Conservation (phyloP, 202 grass and related monocot genomes). For the Zizania palustris region DNA sequence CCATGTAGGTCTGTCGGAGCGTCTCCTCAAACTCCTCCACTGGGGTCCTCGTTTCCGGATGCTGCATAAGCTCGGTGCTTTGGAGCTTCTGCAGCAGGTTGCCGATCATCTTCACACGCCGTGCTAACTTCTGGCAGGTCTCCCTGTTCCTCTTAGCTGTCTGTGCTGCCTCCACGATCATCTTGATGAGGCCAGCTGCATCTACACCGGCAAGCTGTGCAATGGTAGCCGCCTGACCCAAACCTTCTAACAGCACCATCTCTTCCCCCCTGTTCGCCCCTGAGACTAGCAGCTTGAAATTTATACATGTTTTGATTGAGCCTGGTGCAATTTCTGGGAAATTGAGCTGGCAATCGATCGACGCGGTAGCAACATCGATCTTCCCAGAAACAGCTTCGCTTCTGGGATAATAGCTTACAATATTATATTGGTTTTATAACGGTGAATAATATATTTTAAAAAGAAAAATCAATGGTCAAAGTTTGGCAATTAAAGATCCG, state of each 20-base stretch:
- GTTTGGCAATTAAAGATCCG: too few relatives aligned
- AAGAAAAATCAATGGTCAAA: too few relatives aligned
- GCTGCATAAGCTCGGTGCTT: constrained; percentile 39
- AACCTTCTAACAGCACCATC: constrained; percentile 12
- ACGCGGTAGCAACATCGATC: too few relatives aligned
- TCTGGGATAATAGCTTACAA: too few relatives aligned
- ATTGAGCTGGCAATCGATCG: too few relatives aligned
- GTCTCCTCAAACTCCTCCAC: constrained; percentile 43
- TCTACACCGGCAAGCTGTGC: constrained; percentile 41
- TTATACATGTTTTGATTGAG: too few relatives aligned
- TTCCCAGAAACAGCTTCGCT: too few relatives aligned
- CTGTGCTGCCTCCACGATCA: constrained; percentile 37
- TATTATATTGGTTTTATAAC: too few relatives aligned
- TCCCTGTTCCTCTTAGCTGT: constrained; percentile 43
- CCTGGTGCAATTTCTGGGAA: too few relatives aligned
- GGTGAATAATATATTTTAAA: too few relatives aligned
- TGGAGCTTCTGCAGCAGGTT: constrained; percentile 29
- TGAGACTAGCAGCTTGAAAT: too few relatives aligned
- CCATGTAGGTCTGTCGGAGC: constrained; percentile 19
- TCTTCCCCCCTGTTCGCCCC: neutral
- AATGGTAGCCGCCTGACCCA: constrained; percentile 36
- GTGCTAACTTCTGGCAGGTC: constrained; percentile 42
- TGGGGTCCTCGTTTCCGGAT: constrained; percentile 38
- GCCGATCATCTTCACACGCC: constrained; percentile 37
- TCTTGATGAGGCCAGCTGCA: constrained; percentile 40